phyloP scores from a whole-genome alignment of 2,329 filamentous ascomycete genomes.

The Aquanectria penicillioides region DNA sequence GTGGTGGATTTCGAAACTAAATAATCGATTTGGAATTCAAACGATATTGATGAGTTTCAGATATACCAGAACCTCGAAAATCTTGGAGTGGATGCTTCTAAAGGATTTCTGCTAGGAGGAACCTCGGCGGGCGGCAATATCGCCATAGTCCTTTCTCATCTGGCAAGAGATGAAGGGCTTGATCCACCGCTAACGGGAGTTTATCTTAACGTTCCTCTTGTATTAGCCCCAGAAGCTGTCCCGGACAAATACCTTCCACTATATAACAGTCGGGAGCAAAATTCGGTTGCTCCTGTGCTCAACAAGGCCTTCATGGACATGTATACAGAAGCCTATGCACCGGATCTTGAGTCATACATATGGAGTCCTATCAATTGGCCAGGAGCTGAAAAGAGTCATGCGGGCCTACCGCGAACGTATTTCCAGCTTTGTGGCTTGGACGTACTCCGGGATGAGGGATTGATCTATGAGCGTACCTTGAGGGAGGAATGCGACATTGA shows the following conservation, averaged over 20 bases:
- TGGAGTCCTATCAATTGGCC: conserved; percentile 21
- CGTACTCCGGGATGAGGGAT: conserved; percentile 18
- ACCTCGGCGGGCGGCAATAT: conserved; percentile 43
- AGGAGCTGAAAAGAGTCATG: not conserved
- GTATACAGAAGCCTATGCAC: conserved; percentile 5
- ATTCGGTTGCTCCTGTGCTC: not conserved
- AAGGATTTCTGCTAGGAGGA: conserved; percentile 37
- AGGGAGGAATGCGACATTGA: conserved; percentile 2
- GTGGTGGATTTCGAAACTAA: not conserved
- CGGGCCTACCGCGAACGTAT: conserved; percentile 9
- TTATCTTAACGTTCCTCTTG: conserved; percentile 14
- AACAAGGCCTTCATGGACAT: conserved; percentile 6
- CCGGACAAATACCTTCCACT: not conserved
- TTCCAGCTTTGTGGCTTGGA: conserved; percentile 22
- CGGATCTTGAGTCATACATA: not conserved
- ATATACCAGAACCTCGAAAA: not conserved
- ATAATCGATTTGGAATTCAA: too few species aligned
- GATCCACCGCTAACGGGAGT: conserved; percentile 17
- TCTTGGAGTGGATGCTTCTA: conserved; percentile 18
- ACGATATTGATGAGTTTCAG: too few species aligned
- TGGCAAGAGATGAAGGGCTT: conserved; percentile 16
- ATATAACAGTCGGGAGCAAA: conserved; percentile 12
- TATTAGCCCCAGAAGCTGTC: conserved; percentile 4
- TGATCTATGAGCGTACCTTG: conserved; percentile 23
- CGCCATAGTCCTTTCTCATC: conserved; percentile 37